phyloP scores from a whole-genome alignment of 2,329 filamentous ascomycete genomes.

The Davidsoniella australis region DNA sequence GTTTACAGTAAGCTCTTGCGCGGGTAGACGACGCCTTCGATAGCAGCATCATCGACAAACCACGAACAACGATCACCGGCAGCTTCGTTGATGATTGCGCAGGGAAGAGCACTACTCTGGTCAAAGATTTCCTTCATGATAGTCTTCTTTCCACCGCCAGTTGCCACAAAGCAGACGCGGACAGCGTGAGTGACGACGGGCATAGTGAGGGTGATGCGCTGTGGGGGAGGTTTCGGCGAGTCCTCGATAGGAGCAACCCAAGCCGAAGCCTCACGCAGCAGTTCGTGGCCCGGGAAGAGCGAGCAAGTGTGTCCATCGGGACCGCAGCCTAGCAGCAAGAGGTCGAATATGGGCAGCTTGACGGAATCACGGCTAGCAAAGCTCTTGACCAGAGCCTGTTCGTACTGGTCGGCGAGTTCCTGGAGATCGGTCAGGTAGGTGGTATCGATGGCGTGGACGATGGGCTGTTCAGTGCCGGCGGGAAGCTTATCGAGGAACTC shows the following conservation, averaged over 20 bases:
- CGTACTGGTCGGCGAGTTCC: conserved; percentile 86
- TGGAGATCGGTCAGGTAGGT: conserved; percentile 56
- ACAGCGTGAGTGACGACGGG: conserved; percentile 79
- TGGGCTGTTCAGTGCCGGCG: conserved; percentile 43
- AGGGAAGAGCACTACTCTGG: conserved; percentile 63
- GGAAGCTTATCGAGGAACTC: conserved; percentile 85
- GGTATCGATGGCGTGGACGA: conserved; percentile 61
- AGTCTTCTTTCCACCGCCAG: conserved; percentile 75
- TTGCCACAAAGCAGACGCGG: conserved; percentile 81
- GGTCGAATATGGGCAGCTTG: conserved; percentile 85
- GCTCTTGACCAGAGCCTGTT: conserved; percentile 65
- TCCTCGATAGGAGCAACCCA: conserved; percentile 89
- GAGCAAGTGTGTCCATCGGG: conserved; percentile 96
- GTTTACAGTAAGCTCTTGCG: conserved; percentile 45
- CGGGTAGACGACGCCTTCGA: conserved; percentile 72
- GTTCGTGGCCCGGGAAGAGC: conserved; percentile 75
- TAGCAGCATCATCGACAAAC: conserved; percentile 79
- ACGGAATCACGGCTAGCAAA: conserved; percentile 91
- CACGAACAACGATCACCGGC: conserved; percentile 79
- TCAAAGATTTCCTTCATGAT: conserved; percentile 90
- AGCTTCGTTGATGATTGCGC: conserved; percentile 70
- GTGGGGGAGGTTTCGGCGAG: conserved; percentile 84
- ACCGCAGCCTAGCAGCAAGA: conserved; percentile 82
- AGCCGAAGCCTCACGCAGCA: conserved; percentile 70
- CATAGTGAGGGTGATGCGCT: conserved; percentile 79